phyloP scores from a whole-genome alignment of 1,284 basidiomycete species.

The Rhodofomes roseus region DNA sequence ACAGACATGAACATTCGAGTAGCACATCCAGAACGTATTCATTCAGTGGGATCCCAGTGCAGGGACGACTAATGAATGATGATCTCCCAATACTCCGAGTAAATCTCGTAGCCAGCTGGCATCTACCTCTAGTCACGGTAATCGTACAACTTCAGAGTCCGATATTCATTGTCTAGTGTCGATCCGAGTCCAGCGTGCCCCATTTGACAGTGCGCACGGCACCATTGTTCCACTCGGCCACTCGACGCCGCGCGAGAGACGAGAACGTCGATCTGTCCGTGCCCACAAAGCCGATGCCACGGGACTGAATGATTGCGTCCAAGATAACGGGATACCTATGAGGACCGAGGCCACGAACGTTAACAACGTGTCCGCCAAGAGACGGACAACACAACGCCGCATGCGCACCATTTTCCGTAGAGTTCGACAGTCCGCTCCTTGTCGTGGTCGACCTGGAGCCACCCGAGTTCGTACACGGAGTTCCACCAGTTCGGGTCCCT shows the following conservation, averaged over 20 bases:
- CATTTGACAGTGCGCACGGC: constrained; percentile 45
- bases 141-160: no score
- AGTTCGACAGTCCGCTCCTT: constrained; percentile 39
- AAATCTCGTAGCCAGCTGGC: no score
- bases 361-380: neutral
- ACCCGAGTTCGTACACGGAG: constrained; percentile 51
- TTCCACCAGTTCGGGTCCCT: constrained; percentile 60
- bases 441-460: constrained; percentile 52
- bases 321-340: constrained; percentile 61
- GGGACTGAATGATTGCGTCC: constrained; percentile 63
- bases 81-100: no score
- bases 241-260: constrained; percentile 51
- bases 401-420: constrained; percentile 50
- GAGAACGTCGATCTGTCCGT: constrained; percentile 67
- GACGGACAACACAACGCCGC: neutral
- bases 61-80: no score
- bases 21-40: no score
- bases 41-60: no score
- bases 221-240: constrained; percentile 60
- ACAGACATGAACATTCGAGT: no score
- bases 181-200: constrained; percentile 33
- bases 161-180: neutral
- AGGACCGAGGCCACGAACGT: neutral
- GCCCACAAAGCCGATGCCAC: constrained; percentile 61
- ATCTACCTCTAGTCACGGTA: no score